Evolutionary conservation across 805 yeast genomes (phyloP), one percentile per base, ranked within the genome.

Genomic region (Schwanniomyces polymorphus): DNA sequence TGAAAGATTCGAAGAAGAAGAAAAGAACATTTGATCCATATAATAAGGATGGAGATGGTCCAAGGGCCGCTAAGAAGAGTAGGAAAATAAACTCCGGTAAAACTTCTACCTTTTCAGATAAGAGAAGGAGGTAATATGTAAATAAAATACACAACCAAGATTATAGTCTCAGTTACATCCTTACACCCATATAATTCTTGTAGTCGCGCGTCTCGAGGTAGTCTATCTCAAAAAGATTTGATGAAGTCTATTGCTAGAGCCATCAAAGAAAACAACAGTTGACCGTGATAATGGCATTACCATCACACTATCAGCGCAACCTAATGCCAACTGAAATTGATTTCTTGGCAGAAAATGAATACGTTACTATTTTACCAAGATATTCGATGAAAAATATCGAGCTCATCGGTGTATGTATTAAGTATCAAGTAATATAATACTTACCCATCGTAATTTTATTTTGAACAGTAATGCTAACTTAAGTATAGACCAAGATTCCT

Each of bases 291-390:
- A 87, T 87, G 95, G 78, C 90, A 5, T 70, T 87, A 26, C 91
- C 92, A 3, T 60, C 64, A 5, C 66, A 73, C 29, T 68, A 80
- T 25, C 79, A 76, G 49, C 68, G 72, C 48, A 80, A 84, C 12
- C 80, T 91, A 44, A 70, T 85, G 31, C 91, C 96, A 0, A 74
- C 84, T 14, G 98, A 92, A 62, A 74, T 91, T 38, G 87, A 83
- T 54, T 94, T 88, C 57, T 70, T 90, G 25, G 94, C 96, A 1
- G 97, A 94, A 60, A 89, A 87, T 62, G 90, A 86, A 48, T 66
- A 63, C 3, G 76, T 91, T 7, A 78, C 82, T 21, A 84, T 91
- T 9, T 74, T 91, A n/a, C 97, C 97, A 4, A 75, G 94, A 48
- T 87, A 85, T 59, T 67, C 84, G 2, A 76, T 86, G 81, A 81